Percentiles rank a stretch among this genome's conserved stretches.
Conservation (phyloP, 192 early-diverging fungal species). For the Podila verticillata region DNA sequence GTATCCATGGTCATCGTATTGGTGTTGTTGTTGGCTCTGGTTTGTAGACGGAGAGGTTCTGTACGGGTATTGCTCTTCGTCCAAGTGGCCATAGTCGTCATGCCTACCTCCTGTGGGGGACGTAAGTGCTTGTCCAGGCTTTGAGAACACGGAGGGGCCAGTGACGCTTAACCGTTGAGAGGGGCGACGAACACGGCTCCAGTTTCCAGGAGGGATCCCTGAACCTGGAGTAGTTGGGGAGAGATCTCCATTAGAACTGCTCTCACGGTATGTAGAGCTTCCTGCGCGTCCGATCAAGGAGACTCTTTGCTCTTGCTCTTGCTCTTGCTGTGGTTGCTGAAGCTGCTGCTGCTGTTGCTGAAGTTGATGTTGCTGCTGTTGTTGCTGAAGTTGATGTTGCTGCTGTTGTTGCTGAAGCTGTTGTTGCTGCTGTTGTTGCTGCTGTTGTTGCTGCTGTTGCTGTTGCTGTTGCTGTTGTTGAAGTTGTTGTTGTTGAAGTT, state of each 20-base stretch:
- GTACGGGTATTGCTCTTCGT: not conserved
- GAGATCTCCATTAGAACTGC: not conserved
- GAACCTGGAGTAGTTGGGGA: not conserved
- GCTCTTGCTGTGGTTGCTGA: not conserved
- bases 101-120: not conserved
- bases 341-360: conserved; percentile 14
- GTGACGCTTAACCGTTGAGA: not conserved
- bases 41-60: not conserved
- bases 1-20: not conserved
- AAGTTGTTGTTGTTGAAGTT: conserved; percentile 20
- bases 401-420: not conserved
- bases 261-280: not conserved
- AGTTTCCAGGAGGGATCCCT: not conserved
- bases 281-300: not conserved
- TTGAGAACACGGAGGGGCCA: not conserved
- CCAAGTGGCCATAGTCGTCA: not conserved
- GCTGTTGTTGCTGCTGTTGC: conserved; percentile 27
- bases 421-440: conserved; percentile 1
- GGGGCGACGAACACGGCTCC: not conserved
- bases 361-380: conserved; percentile 21
- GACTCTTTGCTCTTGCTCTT: conserved; percentile 6
- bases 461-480: conserved; percentile 18
- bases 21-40: not conserved
- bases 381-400: conserved; percentile 18
- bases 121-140: not conserved